A percentile compares a stretch with the other conserved stretches of the same genome.
Evolutionary conservation across 805 yeast genomes (phyloP).

Genomic region (Yarrowia divulgata): DNA sequence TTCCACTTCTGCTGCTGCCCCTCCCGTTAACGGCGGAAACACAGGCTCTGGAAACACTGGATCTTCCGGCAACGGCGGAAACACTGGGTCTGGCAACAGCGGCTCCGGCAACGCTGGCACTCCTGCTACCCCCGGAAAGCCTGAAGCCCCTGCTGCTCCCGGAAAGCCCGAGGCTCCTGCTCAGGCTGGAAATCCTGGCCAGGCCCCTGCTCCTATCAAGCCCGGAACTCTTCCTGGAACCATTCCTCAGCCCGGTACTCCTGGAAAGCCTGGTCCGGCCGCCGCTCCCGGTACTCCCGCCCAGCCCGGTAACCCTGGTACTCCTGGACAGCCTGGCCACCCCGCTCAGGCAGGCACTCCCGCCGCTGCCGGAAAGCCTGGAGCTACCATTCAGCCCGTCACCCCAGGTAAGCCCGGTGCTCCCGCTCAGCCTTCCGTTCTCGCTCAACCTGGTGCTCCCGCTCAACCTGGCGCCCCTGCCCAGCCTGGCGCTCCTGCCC

Average conservation of each 20-base stretch:
- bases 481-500: background rate
- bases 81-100: background rate
- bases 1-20: background rate
- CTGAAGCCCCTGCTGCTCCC: background rate
- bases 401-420: background rate
- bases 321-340: background rate
- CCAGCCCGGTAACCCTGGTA: background rate
- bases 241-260: background rate
- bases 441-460: background rate
- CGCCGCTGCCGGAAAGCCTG: background rate
- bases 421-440: background rate
- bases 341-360: background rate
- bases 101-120: constrained; percentile 4
- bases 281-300: background rate
- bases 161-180: background rate
- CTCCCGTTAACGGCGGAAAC: background rate
- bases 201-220: background rate
- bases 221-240: background rate
- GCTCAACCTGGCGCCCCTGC: background rate
- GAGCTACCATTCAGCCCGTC: background rate
- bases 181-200: background rate
- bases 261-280: background rate
- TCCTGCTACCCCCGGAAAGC: background rate
- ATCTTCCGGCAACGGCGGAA: background rate
- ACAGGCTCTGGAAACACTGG: background rate